Evolutionary conservation across 2,329 filamentous ascomycete genomes (phyloP), one percentile per base, ranked within the genome.

Genomic region (Ceratocystis lukuohia): DNA sequence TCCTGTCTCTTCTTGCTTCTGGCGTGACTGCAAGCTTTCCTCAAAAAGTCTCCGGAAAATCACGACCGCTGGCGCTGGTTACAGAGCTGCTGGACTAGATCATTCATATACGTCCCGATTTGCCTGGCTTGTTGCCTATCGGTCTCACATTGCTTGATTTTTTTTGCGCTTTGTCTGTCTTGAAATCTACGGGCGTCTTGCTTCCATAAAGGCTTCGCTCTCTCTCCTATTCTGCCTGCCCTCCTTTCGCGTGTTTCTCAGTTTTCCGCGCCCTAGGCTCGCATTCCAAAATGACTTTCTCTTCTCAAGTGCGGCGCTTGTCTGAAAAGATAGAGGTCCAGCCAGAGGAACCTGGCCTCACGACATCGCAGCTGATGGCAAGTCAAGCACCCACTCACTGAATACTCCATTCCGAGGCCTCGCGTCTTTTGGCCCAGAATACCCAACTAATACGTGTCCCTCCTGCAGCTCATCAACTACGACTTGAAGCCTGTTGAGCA

Each of bases 401-500:
- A 12, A 4, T 30, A 28, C 10, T 12, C 8, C 15, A 15, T 15
- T 57, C 33, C 33, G 3, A 10, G 33, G 22, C 50, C 22, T 17
- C 50, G 22, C 46, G 20, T 5, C 22, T 57, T 15, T 30, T 22
- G 6, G 15, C 25, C 4, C 50, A 57, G 5, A 30, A 10, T 57
- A 6, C 30, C 44, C 61, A 62, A 67, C 53, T 12, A 6, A 64
- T 50, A 53, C 25, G 41, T 61, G 48, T 53, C 59, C 66, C 12
- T 53, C 28, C 28, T 33, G 17, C 73, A 84, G 84, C 82, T 96
- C 73, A 89, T 85, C 70, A 96, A 96, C 75, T 77, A 89, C 74
- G 89, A 94, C 76, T 80, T 94, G 70, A 91, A 90, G 74, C 80
- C 85, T 72, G 90, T 96, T 64, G 91, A 95, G 73, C 85, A 85